Evolutionary conservation across 148 eudicot species (phyloP).

Genomic region (Vaccinium darrowii): DNA sequence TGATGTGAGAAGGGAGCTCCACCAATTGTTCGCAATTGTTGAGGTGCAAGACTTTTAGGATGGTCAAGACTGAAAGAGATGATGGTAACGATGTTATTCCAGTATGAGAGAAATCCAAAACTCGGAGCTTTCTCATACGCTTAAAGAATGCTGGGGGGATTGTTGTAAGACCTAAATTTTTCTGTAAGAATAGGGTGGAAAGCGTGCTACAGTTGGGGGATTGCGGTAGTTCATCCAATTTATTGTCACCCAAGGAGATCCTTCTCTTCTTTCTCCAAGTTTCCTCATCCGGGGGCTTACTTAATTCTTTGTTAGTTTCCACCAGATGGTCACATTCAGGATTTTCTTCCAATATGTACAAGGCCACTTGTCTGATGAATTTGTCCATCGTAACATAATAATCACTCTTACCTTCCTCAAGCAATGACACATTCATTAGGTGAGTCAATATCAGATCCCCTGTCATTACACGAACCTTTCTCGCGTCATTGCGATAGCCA

Average conservation of each 20-base stretch:
- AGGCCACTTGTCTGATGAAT: slow-evolving; percentile 13
- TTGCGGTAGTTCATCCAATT: slow-evolving; percentile 1
- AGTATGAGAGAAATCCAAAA: slow-evolving; percentile 18
- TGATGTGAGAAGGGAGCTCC: slow-evolving; percentile 5
- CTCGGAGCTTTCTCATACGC: slow-evolving; percentile 12
- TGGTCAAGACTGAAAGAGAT: neutral
- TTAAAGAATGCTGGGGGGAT: slow-evolving; percentile 15
- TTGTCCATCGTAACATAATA: slow-evolving; percentile 19
- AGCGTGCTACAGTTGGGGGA: slow-evolving; percentile 9
- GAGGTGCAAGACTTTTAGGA: slow-evolving; percentile 15
- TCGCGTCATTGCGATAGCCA: too few relatives aligned
- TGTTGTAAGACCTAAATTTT: neutral
- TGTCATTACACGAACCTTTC: neutral
- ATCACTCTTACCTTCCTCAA: slow-evolving; percentile 16
- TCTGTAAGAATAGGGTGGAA: slow-evolving; percentile 22
- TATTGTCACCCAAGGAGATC: slow-evolving; percentile 20
- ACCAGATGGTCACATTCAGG: slow-evolving; percentile 1
- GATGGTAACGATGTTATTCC: slow-evolving; percentile 14
- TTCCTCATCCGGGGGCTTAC: neutral
- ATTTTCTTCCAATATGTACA: neutral
- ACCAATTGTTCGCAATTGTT: slow-evolving; percentile 7
- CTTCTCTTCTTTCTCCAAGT: slow-evolving; percentile 4
- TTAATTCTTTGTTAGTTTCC: neutral
- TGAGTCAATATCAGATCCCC: neutral
- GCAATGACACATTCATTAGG: slow-evolving; percentile 16